These are phyloP conservation scores for Lichtheimia ornata DNA, from an alignment of 371 early-diverging fungal genomes.

Conservation along the genomic window DNA sequence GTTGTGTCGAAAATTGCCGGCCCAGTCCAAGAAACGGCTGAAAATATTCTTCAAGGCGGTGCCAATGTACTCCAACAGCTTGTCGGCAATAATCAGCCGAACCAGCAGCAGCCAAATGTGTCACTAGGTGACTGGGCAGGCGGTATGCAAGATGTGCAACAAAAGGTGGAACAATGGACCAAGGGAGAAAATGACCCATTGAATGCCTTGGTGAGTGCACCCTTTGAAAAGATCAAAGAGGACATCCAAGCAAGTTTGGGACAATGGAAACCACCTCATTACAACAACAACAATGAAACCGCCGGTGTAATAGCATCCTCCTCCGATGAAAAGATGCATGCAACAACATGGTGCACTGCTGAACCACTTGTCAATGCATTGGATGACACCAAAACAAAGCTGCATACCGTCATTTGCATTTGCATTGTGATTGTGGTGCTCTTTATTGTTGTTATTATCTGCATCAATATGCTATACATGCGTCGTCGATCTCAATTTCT, in stretches of 20 bases:
- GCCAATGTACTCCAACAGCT: background rate
- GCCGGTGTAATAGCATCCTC: no score
- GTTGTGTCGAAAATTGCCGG: slow-evolving; percentile 22
- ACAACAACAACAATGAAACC: no score
- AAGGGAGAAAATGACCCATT: slow-evolving; percentile 15
- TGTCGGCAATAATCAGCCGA: background rate
- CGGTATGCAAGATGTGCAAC: slow-evolving; percentile 20
- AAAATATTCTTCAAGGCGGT: slow-evolving; percentile 17
- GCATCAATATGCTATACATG: background rate
- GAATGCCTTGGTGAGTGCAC: slow-evolving; percentile 15
- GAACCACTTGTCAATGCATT: no score
- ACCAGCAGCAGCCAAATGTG: background rate
- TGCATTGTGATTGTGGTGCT: background rate
- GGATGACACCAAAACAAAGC: no score
- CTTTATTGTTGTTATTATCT: background rate
- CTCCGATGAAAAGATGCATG: no score
- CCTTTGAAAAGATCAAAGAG: slow-evolving; percentile 24
- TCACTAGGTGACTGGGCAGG: slow-evolving; percentile 27
- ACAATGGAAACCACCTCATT: slow-evolving; percentile 8
- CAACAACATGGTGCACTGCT: no score
- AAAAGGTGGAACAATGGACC: slow-evolving; percentile 30
- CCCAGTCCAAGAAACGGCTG: slow-evolving; percentile 30
- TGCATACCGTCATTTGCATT: background rate
- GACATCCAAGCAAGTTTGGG: slow-evolving; percentile 21
- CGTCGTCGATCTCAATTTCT: background rate